Base-by-base conservation (phyloP, 2,329 filamentous ascomycete species). In the Madurella mycetomatis region DNA sequence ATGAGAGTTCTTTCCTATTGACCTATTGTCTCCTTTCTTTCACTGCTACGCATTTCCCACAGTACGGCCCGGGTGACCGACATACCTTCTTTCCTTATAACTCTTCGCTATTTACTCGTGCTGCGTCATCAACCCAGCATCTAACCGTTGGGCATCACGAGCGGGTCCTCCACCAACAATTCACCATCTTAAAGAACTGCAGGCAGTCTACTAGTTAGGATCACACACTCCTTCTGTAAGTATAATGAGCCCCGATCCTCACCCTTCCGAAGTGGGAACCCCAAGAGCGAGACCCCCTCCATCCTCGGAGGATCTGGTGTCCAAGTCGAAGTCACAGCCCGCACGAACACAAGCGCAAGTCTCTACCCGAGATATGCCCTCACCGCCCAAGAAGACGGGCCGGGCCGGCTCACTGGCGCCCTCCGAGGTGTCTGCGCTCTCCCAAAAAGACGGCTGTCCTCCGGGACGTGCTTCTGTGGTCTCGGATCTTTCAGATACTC, bases 1-100 rank as follows among this genome's bases (percentile, higher is more conserved):
- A 62, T 64, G 59, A 49, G 53, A 53, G n/a, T 44, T 44, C 44
- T 55, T 46, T 51, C 50, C 42, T 58, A 62, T 59, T 58, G 53
- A 55, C 47, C 55, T 49, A 51, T 60, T 48, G 40, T 59, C 47
- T 58, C 39, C 48, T 54, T 56, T 53, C 41, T 44, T 30, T 57
- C 47, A 25, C 34, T 51, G 41, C 40, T 32, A 18, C 52, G 40
- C 43, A 30, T 43, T 49, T 47, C 51, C 48, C 53, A 19, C 53
- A 13, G 39, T 47, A 51, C 54, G 51, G 54, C 49, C 53, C 50
- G 51, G 41, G 13, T 41, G 25, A 25, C 25, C 41, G 53, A 51
- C 49, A 54, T 48, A 30, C 40, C 34, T 56, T 49, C 17, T 45
- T 17, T 46, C 19, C 16, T 18, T 46, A 32, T 16, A 52, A 11